These are phyloP conservation scores for Paramecium sexaurelia DNA, from an alignment of 73 alveolate genomes.

Conservation along the genomic window DNA sequence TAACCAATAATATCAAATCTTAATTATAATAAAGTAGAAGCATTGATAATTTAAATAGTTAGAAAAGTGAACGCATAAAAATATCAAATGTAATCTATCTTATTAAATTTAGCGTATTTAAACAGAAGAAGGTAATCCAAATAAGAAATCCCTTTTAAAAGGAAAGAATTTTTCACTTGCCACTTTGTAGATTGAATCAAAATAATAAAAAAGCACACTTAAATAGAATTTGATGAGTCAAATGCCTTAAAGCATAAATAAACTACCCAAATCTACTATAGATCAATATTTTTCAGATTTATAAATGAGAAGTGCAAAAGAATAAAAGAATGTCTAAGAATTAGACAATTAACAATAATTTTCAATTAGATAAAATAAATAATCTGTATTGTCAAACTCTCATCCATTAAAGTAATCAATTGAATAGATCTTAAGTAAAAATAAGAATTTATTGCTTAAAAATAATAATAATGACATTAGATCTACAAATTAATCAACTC, in stretches of 20 bases:
- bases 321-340: not conserved
- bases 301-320: not conserved
- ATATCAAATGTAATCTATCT: not conserved
- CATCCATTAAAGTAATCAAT: not conserved
- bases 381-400: not conserved
- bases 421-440: not conserved
- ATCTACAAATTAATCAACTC: not conserved
- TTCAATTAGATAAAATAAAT: not conserved
- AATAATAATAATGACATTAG: not conserved
- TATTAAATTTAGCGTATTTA: not conserved
- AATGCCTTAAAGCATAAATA: not conserved
- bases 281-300: not conserved
- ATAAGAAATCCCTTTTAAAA: not conserved
- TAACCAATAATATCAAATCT: not conserved
- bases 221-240: not conserved
- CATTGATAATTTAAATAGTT: slow-evolving; percentile 6
- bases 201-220: not conserved
- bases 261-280: not conserved
- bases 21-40: slow-evolving; percentile 39
- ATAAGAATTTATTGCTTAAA: not conserved
- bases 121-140: slow-evolving; percentile 22
- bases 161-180: slow-evolving; percentile 48
- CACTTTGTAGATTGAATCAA: not conserved
- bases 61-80: slow-evolving; percentile 39
- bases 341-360: slow-evolving; percentile 5